Evolutionary conservation across 352 stramenopile genomes (phyloP).

Genomic region (Phytophthora uliginosa): DNA sequence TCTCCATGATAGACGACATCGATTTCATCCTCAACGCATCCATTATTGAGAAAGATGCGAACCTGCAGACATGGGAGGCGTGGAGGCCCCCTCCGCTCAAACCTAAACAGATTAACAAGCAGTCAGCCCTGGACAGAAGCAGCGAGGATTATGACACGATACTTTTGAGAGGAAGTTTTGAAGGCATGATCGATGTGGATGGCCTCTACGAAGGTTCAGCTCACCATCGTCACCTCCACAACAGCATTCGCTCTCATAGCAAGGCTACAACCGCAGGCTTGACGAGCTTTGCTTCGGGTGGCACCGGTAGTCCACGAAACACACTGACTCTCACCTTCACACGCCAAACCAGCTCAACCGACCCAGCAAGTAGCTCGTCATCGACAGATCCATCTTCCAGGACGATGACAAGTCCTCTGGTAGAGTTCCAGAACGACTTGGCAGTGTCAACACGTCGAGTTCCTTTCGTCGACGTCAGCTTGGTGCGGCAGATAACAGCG

Average conservation of each 20-base stretch:
- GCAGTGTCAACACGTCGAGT: conserved; percentile 42
- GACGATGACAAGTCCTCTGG: conserved; percentile 25
- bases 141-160: conserved; percentile 24
- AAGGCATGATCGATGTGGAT: conserved; percentile 12
- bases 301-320: conserved; percentile 25
- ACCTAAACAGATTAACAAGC: conserved; percentile 6
- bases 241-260: conserved; percentile 17
- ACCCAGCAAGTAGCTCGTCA: neutral
- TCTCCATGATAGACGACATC: conserved; percentile 37
- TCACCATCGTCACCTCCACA: conserved; percentile 12
- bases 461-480: conserved; percentile 45
- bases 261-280: conserved; percentile 32
- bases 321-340: conserved; percentile 18
- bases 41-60: conserved; percentile 18
- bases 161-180: conserved; percentile 14
- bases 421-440: conserved; percentile 36
- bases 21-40: conserved; percentile 40
- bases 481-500: conserved; percentile 45
- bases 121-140: conserved; percentile 1
- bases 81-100: conserved; percentile 16
- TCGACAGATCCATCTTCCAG: conserved; percentile 6
- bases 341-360: conserved; percentile 17
- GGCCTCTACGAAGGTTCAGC: conserved; percentile 19
- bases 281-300: conserved; percentile 31
- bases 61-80: conserved; percentile 20